Percentiles rank a stretch among this genome's conserved stretches.
These are phyloP conservation scores for Baorangia bicolor DNA, from an alignment of 768 basidiomycete species.

Conservation along the genomic window DNA sequence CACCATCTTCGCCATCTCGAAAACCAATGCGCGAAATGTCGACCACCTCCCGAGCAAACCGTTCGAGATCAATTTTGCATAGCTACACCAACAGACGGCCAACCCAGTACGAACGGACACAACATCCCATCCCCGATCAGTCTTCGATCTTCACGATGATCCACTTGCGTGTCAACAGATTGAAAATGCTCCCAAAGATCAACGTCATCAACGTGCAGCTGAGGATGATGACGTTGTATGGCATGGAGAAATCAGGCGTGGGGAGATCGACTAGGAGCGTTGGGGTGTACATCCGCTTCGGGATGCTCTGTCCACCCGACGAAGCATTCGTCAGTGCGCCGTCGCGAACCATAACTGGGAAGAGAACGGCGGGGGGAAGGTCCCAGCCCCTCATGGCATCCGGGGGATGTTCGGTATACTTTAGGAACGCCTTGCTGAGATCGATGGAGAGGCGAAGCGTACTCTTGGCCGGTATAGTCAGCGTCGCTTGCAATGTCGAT, in stretches of 20 bases:
- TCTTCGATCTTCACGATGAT: slow-evolving; percentile 46
- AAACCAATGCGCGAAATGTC: too few species aligned
- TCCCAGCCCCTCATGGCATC: slow-evolving; percentile 97
- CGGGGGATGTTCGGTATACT: slow-evolving; percentile 94
- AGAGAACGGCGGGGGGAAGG: slow-evolving; percentile 80
- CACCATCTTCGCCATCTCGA: too few species aligned
- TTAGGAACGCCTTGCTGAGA: slow-evolving; percentile 80
- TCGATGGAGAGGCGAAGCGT: slow-evolving; percentile 68
- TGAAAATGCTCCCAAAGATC: slow-evolving; percentile 92
- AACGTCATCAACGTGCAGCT: slow-evolving; percentile 88
- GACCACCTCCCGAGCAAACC: neutral
- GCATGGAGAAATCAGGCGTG: slow-evolving; percentile 99
- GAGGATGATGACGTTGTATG: slow-evolving; percentile 99
- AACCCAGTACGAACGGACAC: neutral
- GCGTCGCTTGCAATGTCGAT: slow-evolving; percentile 68
- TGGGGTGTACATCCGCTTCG: slow-evolving; percentile 66
- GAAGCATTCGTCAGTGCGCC: neutral
- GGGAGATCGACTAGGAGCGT: slow-evolving; percentile 88
- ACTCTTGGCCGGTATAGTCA: slow-evolving; percentile 68
- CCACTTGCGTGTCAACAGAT: slow-evolving; percentile 79
- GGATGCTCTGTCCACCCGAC: slow-evolving; percentile 7
- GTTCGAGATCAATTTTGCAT: neutral
- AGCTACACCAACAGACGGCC: neutral
- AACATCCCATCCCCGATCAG: neutral
- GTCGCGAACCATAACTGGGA: slow-evolving; percentile 30